These are phyloP conservation scores for Gossypium trilobum DNA, from an alignment of 441 rosid species.

Conservation along the genomic window DNA sequence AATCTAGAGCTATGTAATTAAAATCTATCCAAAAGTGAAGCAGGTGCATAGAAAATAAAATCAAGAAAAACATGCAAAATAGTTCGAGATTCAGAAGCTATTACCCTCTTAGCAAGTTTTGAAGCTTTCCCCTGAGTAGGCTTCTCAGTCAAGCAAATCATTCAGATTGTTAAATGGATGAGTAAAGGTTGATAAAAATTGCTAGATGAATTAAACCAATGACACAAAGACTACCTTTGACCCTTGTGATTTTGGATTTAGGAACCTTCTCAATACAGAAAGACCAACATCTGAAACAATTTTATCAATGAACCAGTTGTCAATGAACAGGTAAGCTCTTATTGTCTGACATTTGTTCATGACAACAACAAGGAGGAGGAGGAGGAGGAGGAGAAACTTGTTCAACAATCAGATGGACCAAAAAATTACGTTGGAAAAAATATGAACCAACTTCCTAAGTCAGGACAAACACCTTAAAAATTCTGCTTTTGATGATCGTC, in stretches of 20 bases:
- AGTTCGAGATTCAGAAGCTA: conserved; percentile 12
- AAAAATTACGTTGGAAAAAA: not conserved
- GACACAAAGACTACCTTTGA: conserved; percentile 46
- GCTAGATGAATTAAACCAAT: conserved; percentile 4
- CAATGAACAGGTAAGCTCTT: conserved; percentile 3
- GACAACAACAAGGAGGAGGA: not conserved
- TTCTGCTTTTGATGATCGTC: not conserved
- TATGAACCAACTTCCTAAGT: not conserved
- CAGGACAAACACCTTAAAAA: not conserved
- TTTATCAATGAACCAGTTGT: not conserved
- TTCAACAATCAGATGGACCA: not conserved
- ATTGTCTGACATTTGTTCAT: not conserved
- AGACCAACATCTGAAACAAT: conserved; percentile 82
- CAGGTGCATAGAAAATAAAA: conserved; percentile 1
- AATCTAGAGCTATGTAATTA: not conserved
- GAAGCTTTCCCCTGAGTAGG: conserved; percentile 61
- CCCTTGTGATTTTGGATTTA: conserved; percentile 41
- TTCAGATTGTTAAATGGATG: conserved; percentile 34
- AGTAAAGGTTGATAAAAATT: conserved; percentile 14
- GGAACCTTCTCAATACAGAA: conserved; percentile 72
- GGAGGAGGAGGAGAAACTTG: not conserved
- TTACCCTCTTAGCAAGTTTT: conserved; percentile 92
- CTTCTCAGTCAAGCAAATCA: conserved; percentile 66
- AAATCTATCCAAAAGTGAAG: not conserved
- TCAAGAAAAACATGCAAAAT: conserved; percentile 2